Percentiles rank a stretch among this genome's conserved stretches.
These are phyloP conservation scores for Choiromyces venosus DNA, from an alignment of 495 filamentous ascomycete species.

Conservation along the genomic window DNA sequence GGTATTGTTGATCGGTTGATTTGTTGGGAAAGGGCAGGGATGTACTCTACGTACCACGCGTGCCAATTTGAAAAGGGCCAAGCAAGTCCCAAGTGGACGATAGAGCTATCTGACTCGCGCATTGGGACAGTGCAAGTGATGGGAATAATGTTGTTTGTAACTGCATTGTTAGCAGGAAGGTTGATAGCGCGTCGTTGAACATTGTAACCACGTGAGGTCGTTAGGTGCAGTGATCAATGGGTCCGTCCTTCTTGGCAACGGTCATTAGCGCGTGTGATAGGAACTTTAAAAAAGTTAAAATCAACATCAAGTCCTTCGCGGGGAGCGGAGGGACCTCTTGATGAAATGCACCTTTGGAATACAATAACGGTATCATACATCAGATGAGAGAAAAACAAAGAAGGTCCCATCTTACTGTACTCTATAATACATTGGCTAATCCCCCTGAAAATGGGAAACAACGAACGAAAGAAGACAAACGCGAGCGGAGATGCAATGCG, in stretches of 20 bases:
- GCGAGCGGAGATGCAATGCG: background rate
- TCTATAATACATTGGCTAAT: background rate
- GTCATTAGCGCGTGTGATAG: background rate
- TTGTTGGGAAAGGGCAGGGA: background rate
- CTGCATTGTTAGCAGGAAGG: slow-evolving; percentile 7
- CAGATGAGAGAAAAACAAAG: background rate
- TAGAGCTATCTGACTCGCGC: slow-evolving; percentile 14
- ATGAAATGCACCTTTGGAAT: background rate
- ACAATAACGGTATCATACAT: background rate
- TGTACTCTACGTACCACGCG: slow-evolving; percentile 48
- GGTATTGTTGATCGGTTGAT: background rate
- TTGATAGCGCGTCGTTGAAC: background rate
- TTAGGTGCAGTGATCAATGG: background rate
- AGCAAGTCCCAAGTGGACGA: slow-evolving; percentile 51
- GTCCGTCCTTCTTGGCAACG: background rate
- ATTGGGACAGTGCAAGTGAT: slow-evolving; percentile 5
- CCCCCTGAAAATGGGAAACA: background rate
- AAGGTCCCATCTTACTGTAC: background rate
- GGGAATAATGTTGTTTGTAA: slow-evolving; percentile 20
- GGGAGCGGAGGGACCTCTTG: background rate
- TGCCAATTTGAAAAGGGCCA: slow-evolving; percentile 59
- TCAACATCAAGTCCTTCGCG: background rate
- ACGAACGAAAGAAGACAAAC: background rate
- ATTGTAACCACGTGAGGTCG: background rate
- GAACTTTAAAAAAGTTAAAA: background rate